Evolutionary conservation across 257 asterid species (phyloP), one percentile per base, ranked within the genome.

Genomic region (Eucommia ulmoides): DNA sequence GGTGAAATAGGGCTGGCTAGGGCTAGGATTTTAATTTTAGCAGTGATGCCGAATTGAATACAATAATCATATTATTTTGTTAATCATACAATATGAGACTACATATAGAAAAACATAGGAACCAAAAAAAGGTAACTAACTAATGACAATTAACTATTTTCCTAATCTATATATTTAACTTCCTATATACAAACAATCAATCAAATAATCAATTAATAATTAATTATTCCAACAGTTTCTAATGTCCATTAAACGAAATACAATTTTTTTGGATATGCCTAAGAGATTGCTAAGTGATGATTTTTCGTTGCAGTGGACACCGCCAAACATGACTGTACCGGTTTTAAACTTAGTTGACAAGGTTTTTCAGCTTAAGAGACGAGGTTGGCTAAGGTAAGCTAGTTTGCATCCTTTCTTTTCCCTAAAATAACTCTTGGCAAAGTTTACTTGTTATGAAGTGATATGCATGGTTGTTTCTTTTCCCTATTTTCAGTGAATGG

Each of bases 361-460:
- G 11, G 61, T 81, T 59, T 92, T 92, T 77, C 97, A 83, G 81
- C 99, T 92, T 66, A 87, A 92, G 53, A 74, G 76, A 78, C 70
- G 99, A 76, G 99, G 99, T 68, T 92, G 99, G 99, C 69, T 92
- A 65, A 83, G 99, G 99, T 87, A 66, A 60, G 49, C 50, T 41
- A 5, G 14, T 64, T 23, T n/a, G n/a, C n/a, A n/a, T 55, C 51
- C 50, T 29, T 46, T 45, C 15, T 11, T 54, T 41, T 45, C 49
- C 9, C n/a, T 6, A 2, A 35, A 35, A 10, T 35, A 2, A 26
- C 23, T 48, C 14, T 2, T 45, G n/a, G 48, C 22, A 11, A 10
- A 35, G 11, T 35, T 35, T 3, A 35, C 11, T 10, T 12, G 3
- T 35, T 35, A 11, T 35, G 15, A 35, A 3, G 15, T 11, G 3